A percentile compares a stretch with the other conserved stretches of the same genome.
phyloP scores from a whole-genome alignment of 352 stramenopile species.

The Halophytophthora batemanensis region DNA sequence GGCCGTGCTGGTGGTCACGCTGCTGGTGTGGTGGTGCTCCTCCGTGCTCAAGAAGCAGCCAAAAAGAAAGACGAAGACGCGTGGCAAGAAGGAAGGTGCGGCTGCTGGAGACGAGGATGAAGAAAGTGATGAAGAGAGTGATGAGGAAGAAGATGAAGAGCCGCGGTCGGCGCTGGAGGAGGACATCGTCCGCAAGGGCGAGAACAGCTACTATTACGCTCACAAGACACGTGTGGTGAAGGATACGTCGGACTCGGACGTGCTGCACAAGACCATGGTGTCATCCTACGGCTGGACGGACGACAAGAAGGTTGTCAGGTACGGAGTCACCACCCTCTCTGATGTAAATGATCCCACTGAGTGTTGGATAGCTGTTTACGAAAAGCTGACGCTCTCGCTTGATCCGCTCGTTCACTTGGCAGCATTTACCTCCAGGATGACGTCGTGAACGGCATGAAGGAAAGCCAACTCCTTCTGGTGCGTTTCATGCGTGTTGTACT shows the following conservation, averaged over 20 bases:
- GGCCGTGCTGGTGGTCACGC: conserved; percentile 32
- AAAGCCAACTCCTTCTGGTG: conserved; percentile 67
- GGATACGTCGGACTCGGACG: conserved; percentile 12
- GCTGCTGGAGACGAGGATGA: conserved; percentile 4
- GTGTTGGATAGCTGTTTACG: not conserved
- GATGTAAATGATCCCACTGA: not conserved
- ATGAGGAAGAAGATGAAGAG: conserved; percentile 17
- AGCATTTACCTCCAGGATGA: conserved; percentile 82
- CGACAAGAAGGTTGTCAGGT: conserved; percentile 64
- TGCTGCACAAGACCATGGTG: conserved; percentile 50
- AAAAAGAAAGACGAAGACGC: conserved; percentile 17
- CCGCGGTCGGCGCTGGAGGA: conserved; percentile 48
- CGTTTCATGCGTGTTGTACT: conserved; percentile 6
- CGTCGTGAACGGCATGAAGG: conserved; percentile 42
- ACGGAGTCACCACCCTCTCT: not conserved
- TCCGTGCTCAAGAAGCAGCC: conserved; percentile 30
- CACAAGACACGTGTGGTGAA: conserved; percentile 41
- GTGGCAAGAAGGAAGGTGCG: not conserved
- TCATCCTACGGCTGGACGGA: conserved; percentile 83
- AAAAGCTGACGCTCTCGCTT: not conserved
- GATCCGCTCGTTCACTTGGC: conserved; percentile 5
- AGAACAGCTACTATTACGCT: conserved; percentile 86
- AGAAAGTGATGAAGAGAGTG: conserved; percentile 6
- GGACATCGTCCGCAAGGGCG: conserved; percentile 61
- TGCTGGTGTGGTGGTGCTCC: conserved; percentile 34